phyloP scores from a whole-genome alignment of 225 moss, liverwort and hornwort genomes.

The Marchantia paleacea region DNA sequence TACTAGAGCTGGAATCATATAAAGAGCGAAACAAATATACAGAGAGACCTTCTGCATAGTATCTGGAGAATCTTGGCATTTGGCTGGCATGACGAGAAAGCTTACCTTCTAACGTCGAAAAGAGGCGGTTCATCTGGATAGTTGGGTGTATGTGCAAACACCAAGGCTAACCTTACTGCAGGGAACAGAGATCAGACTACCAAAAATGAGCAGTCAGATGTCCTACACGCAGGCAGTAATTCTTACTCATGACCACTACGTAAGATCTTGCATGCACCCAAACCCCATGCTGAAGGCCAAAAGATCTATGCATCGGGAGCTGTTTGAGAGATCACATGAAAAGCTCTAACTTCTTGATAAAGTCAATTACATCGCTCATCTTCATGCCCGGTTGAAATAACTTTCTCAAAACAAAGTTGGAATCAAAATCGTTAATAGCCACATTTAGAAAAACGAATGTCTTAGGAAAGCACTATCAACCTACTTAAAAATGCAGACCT shows the following conservation, averaged over 20 bases:
- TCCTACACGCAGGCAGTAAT: neutral
- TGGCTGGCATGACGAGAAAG: neutral
- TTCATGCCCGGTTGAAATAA: neutral
- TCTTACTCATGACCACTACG: neutral
- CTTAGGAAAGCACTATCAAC: conserved; percentile 23
- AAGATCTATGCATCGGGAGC: neutral
- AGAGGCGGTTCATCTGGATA: conserved; percentile 90
- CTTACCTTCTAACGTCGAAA: conserved; percentile 51
- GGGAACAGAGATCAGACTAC: neutral
- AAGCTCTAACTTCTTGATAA: neutral
- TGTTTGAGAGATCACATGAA: neutral
- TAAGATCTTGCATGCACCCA: too few species aligned
- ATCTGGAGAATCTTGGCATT: too few species aligned
- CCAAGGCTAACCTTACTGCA: conserved; percentile 73
- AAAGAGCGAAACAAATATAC: too few species aligned
- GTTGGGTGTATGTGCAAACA: conserved; percentile 82
- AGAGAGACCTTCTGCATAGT: too few species aligned
- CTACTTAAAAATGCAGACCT: conserved; percentile 42
- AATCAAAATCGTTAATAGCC: neutral
- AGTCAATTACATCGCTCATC: neutral
- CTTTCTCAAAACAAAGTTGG: neutral
- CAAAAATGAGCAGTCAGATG: neutral
- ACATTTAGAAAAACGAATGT: neutral
- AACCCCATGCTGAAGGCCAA: neutral
- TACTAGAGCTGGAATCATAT: too few species aligned